Percentiles rank a stretch among this genome's conserved stretches.
phyloP scores from a whole-genome alignment of 1,284 basidiomycete genomes.

The Rhodotorula sp. region DNA sequence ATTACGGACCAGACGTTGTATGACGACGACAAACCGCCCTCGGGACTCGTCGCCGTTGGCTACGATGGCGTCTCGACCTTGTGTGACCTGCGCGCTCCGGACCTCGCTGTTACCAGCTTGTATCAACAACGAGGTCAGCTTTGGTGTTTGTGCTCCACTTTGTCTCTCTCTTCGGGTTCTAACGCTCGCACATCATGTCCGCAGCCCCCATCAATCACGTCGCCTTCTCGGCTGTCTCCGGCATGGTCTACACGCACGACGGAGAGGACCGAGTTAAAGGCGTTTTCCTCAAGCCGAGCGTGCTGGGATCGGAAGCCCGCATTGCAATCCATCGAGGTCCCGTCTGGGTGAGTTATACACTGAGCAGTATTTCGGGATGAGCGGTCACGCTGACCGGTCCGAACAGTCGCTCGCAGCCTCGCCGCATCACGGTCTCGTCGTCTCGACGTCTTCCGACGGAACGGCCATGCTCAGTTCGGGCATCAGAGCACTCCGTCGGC shows the following conservation, averaged over 20 bases:
- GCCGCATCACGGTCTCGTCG: constrained; percentile 80
- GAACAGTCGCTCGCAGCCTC: constrained; percentile 67
- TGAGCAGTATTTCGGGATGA: not conserved
- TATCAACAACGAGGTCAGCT: constrained; percentile 64
- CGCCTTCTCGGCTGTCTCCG: constrained; percentile 28
- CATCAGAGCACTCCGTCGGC: constrained; percentile 62
- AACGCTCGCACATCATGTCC: no score
- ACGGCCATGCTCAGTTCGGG: constrained; percentile 66
- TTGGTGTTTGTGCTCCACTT: no score
- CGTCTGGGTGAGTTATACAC: constrained; percentile 63
- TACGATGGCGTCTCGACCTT: constrained; percentile 72
- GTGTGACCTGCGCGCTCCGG: constrained; percentile 67
- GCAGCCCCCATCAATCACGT: constrained; percentile 22
- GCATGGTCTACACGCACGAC: constrained; percentile 28
- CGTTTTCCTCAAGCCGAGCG: constrained; percentile 21
- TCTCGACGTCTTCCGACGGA: constrained; percentile 77
- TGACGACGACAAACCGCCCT: constrained; percentile 60
- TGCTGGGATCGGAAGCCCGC: constrained; percentile 18
- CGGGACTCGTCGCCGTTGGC: constrained; percentile 67
- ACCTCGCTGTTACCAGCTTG: constrained; percentile 58
- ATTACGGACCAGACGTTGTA: constrained; percentile 41
- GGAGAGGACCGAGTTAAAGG: constrained; percentile 32
- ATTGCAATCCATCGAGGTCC: constrained; percentile 57
- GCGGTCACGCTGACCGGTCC: not conserved
- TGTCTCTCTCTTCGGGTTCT: not conserved